Evolutionary conservation across 2,329 filamentous ascomycete genomes (phyloP).

Genomic region (Helotiales sp.): DNA sequence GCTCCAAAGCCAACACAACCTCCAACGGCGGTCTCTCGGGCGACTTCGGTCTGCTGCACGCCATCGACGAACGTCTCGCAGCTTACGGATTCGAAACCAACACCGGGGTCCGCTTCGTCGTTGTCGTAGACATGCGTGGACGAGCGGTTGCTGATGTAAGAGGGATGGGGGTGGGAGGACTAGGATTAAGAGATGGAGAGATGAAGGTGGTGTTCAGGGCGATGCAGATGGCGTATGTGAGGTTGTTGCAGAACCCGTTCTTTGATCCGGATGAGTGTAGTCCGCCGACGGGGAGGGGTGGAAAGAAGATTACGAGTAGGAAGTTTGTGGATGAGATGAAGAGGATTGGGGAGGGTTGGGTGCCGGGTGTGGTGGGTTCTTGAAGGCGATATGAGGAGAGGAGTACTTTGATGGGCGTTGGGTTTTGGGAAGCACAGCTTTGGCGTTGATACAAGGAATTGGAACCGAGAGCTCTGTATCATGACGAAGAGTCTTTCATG

Average conservation of each 20-base stretch:
- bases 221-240: constrained; percentile 89
- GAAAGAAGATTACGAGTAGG: constrained; percentile 76
- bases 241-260: constrained; percentile 89
- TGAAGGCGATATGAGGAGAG: constrained; percentile 43
- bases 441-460: background rate
- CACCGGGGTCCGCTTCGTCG: constrained; percentile 87
- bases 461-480: background rate
- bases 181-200: constrained; percentile 81
- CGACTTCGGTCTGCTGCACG: constrained; percentile 89
- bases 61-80: constrained; percentile 87
- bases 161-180: constrained; percentile 42
- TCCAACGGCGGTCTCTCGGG: constrained; percentile 61
- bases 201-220: constrained; percentile 86
- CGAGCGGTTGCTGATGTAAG: constrained; percentile 37
- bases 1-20: constrained; percentile 66
- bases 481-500: no score
- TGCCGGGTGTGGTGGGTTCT: constrained; percentile 61
- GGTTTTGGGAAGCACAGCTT: background rate
- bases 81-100: constrained; percentile 97
- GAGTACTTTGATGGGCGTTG: background rate
- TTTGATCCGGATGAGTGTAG: constrained; percentile 85
- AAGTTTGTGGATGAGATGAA: constrained; percentile 81
- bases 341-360: constrained; percentile 83
- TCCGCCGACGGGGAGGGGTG: constrained; percentile 53
- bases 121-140: constrained; percentile 88